Conservation (phyloP, 2,329 filamentous ascomycete genomes). For the Colletotrichum sp. region DNA sequence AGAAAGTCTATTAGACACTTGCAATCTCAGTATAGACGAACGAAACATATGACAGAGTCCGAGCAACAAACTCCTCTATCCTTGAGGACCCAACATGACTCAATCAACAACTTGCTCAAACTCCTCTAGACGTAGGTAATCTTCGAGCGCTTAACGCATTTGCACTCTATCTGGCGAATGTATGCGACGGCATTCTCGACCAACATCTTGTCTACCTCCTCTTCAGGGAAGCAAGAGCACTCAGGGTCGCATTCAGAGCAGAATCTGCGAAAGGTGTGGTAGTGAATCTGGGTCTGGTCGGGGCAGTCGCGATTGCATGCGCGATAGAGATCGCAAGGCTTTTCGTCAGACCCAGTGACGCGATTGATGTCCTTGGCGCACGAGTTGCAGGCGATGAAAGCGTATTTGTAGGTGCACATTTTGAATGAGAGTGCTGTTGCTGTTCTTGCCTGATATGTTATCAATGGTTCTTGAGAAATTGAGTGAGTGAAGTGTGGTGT, state of each 20-base stretch:
- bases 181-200: neutral
- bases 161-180: neutral
- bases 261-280: neutral
- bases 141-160: neutral
- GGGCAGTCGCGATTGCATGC: neutral
- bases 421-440: neutral
- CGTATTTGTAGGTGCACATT: neutral
- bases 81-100: neutral
- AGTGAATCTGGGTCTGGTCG: neutral
- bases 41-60: neutral
- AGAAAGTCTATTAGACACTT: neutral
- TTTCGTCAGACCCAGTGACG: neutral
- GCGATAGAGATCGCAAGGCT: neutral
- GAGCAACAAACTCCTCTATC: neutral
- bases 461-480: neutral
- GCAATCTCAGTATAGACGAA: neutral
- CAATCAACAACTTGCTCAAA: neutral
- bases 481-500: neutral
- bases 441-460: no score
- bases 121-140: neutral
- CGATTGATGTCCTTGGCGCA: neutral
- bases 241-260: neutral
- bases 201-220: neutral
- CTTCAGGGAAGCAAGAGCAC: neutral
- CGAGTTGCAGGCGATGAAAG: neutral